A percentile compares a stretch with the other conserved stretches of the same genome.
Evolutionary conservation across 1,284 basidiomycete genomes (phyloP).

Genomic region (Irpex sp.): DNA sequence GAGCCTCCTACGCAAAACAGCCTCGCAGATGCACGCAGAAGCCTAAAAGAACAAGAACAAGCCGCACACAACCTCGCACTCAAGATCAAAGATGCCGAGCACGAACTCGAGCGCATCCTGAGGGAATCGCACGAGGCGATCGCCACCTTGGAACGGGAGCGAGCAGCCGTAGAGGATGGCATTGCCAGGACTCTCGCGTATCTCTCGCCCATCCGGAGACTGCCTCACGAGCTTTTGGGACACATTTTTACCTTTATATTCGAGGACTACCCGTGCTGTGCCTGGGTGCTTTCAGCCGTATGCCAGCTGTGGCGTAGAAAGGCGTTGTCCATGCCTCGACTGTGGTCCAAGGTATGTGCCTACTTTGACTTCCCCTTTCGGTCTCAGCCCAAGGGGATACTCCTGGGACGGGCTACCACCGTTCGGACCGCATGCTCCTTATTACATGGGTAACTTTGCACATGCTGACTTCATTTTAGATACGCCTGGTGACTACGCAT

Average conservation of each 20-base stretch:
- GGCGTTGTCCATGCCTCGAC: constrained; percentile 55
- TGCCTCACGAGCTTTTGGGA: constrained; percentile 63
- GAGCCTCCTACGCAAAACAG: constrained; percentile 55
- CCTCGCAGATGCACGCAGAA: constrained; percentile 43
- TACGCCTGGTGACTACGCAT: constrained; percentile 67
- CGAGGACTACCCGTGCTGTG: constrained; percentile 61
- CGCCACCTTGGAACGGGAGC: constrained; percentile 47
- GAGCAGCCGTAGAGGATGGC: constrained; percentile 40
- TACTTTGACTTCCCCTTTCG: not conserved
- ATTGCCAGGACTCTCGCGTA: constrained; percentile 52
- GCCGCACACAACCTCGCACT: constrained; percentile 22
- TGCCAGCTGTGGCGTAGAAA: constrained; percentile 60
- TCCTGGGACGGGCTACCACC: not conserved
- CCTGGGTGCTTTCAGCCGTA: constrained; percentile 67
- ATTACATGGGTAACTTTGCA: constrained; percentile 10
- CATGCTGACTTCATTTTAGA: constrained; percentile 34
- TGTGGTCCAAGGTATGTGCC: constrained; percentile 70
- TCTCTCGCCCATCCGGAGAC: constrained; percentile 61
- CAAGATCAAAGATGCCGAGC: constrained; percentile 41
- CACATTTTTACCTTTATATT: constrained; percentile 66
- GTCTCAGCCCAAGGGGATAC: not conserved
- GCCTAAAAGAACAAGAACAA: constrained; percentile 19
- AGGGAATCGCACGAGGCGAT: constrained; percentile 50
- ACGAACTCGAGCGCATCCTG: constrained; percentile 53
- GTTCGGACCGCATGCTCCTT: constrained; percentile 5